Evolutionary conservation across 805 yeast genomes (phyloP).

Genomic region (Debaryomyces maramus): DNA sequence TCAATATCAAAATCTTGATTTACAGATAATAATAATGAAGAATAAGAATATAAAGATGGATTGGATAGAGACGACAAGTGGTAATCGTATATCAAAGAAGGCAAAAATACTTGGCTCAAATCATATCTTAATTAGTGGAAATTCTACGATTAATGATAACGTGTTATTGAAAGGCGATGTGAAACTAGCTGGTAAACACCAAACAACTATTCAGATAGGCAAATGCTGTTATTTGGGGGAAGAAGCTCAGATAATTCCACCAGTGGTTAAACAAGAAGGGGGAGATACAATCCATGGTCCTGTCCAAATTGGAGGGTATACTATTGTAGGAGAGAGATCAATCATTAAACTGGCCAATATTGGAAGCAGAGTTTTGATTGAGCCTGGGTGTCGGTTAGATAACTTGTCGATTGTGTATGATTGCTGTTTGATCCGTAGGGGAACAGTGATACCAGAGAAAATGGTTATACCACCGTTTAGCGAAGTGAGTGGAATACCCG

Average conservation of each 20-base stretch:
- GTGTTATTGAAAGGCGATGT: slow-evolving; percentile 39
- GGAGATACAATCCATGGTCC: slow-evolving; percentile 19
- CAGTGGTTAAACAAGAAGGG: slow-evolving; percentile 10
- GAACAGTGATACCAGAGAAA: slow-evolving; percentile 41
- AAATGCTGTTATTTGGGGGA: slow-evolving; percentile 43
- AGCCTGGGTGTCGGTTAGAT: slow-evolving; percentile 37
- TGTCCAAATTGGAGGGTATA: slow-evolving; percentile 48
- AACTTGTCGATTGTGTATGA: slow-evolving; percentile 47
- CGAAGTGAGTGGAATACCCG: slow-evolving; percentile 43
- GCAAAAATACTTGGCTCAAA: slow-evolving; percentile 46
- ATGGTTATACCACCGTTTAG: slow-evolving; percentile 54
- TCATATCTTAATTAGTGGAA: slow-evolving; percentile 46
- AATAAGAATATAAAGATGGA: too few species aligned
- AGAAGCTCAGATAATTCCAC: slow-evolving; percentile 26
- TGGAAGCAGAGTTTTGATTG: slow-evolving; percentile 53
- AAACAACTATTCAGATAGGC: slow-evolving; percentile 43
- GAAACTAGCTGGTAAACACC: slow-evolving; percentile 10
- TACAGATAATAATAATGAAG: too few species aligned
- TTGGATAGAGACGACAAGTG: slow-evolving; percentile 53
- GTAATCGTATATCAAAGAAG: slow-evolving; percentile 48
- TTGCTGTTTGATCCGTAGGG: slow-evolving; percentile 48
- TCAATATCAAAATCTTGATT: too few species aligned
- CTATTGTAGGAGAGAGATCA: slow-evolving; percentile 38
- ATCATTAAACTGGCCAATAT: slow-evolving; percentile 36
- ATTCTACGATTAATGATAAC: slow-evolving; percentile 41